A percentile compares a stretch with the other conserved stretches of the same genome.
phyloP scores from a whole-genome alignment of 139 green algal species.

The Picochlorum sp. region DNA sequence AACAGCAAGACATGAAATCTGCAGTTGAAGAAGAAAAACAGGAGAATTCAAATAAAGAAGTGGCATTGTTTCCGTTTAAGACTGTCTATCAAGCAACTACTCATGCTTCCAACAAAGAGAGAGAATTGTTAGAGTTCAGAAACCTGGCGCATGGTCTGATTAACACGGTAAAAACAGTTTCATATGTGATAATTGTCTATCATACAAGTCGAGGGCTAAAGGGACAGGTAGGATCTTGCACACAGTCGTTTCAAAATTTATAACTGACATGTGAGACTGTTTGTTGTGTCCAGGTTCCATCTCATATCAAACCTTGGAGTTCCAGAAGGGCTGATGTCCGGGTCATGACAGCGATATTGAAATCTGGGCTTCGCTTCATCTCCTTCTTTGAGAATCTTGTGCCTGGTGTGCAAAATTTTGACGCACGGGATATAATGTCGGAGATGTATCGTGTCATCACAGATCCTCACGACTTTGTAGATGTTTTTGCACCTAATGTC shows the following conservation, averaged over 20 bases:
- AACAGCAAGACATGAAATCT: conserved; percentile 49
- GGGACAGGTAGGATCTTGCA: not conserved
- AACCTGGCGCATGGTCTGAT: conserved; percentile 38
- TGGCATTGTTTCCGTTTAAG: not conserved
- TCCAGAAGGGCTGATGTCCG: conserved; percentile 13
- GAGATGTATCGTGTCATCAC: conserved; percentile 72
- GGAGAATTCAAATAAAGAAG: not conserved
- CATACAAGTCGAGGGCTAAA: conserved; percentile 25
- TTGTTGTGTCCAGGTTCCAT: conserved; percentile 9
- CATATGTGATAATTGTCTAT: conserved; percentile 27
- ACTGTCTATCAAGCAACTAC: not conserved
- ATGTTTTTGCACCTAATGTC: conserved; percentile 66
- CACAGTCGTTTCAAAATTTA: not conserved
- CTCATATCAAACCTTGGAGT: conserved; percentile 21
- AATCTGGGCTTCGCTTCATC: conserved; percentile 10
- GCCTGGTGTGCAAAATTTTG: conserved; percentile 10
- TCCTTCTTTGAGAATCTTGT: conserved; percentile 3
- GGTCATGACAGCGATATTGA: conserved; percentile 23
- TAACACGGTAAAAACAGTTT: conserved; percentile 29
- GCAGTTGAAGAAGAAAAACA: conserved; percentile 10
- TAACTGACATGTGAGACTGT: conserved; percentile 8
- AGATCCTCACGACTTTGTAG: conserved; percentile 74
- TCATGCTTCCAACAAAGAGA: conserved; percentile 2
- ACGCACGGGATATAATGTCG: conserved; percentile 68
- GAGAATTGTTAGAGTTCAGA: conserved; percentile 8